These are phyloP conservation scores for Herpetospermum pedunculosum DNA, from an alignment of 306 rosid species.

Conservation along the genomic window DNA sequence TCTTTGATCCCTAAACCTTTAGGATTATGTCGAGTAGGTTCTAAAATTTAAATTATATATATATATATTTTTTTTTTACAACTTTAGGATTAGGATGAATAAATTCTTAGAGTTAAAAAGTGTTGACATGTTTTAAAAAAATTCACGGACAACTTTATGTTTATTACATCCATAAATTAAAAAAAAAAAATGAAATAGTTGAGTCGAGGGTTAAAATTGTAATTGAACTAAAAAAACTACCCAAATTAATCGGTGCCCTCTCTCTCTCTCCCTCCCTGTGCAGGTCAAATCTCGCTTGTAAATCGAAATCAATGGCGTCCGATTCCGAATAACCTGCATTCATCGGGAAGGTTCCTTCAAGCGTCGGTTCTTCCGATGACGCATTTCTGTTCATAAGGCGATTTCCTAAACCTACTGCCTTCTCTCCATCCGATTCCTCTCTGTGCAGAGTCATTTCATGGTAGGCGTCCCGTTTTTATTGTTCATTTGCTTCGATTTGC, in stretches of 20 bases:
- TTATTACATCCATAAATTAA: too few species aligned
- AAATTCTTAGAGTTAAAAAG: too few species aligned
- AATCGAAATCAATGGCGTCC: neutral
- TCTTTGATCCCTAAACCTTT: too few species aligned
- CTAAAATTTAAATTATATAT: too few species aligned
- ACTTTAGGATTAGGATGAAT: too few species aligned
- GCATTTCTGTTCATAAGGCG: neutral
- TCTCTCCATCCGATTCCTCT: neutral
- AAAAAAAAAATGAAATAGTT: neutral
- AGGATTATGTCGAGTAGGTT: too few species aligned
- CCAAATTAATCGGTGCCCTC: neutral
- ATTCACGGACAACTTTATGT: too few species aligned
- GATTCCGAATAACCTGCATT: neutral
- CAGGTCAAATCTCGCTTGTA: neutral
- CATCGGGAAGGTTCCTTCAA: neutral
- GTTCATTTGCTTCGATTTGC: neutral
- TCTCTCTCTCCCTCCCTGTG: neutral
- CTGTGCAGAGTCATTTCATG: neutral
- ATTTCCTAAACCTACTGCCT: neutral
- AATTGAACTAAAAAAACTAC: neutral
- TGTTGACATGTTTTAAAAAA: too few species aligned
- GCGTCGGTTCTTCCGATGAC: neutral
- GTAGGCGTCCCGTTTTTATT: neutral
- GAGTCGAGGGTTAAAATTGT: too few species aligned
- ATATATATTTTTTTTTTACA: too few species aligned